A percentile compares a stretch with the other conserved stretches of the same genome.
Conservation (phyloP, 345 rosid species). For the Dipteronia sinensis region DNA sequence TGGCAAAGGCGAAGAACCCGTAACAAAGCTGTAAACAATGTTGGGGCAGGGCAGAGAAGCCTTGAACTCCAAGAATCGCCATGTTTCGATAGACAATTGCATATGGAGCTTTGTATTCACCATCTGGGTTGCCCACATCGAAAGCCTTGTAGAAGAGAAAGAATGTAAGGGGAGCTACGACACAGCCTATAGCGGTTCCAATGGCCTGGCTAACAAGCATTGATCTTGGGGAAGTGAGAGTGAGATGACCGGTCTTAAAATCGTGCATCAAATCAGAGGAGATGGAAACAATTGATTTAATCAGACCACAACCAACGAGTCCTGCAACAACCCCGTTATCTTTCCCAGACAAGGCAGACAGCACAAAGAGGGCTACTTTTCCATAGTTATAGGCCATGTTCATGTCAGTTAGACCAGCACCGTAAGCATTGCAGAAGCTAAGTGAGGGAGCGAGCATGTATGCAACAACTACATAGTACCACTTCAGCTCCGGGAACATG, state of each 20-base stretch:
- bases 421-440: slow-evolving; percentile 95
- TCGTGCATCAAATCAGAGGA: slow-evolving; percentile 97
- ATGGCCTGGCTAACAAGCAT: slow-evolving; percentile 89
- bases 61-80: slow-evolving; percentile 94
- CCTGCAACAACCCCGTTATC: slow-evolving; percentile 80
- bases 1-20: slow-evolving; percentile 78
- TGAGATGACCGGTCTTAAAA: slow-evolving; percentile 90
- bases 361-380: slow-evolving; percentile 81
- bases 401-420: slow-evolving; percentile 96
- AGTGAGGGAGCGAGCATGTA: slow-evolving; percentile 87
- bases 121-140: slow-evolving; percentile 84
- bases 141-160: slow-evolving; percentile 88
- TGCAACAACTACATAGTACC: slow-evolving; percentile 86
- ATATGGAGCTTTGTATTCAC: slow-evolving; percentile 96
- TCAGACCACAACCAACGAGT: slow-evolving; percentile 86
- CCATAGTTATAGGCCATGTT: slow-evolving; percentile 97
- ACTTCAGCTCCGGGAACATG: slow-evolving; percentile 88
- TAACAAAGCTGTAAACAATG: slow-evolving; percentile 87
- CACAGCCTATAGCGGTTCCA: slow-evolving; percentile 84
- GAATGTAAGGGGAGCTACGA: slow-evolving; percentile 85
- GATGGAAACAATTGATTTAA: slow-evolving; percentile 80
- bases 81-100: slow-evolving; percentile 84
- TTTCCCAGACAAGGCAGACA: slow-evolving; percentile 72
- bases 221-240: slow-evolving; percentile 82
- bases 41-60: slow-evolving; percentile 85